Percentiles rank a stretch among this genome's conserved stretches.
phyloP scores from a whole-genome alignment of 768 basidiomycete genomes.

The Naganishia friedmannii region DNA sequence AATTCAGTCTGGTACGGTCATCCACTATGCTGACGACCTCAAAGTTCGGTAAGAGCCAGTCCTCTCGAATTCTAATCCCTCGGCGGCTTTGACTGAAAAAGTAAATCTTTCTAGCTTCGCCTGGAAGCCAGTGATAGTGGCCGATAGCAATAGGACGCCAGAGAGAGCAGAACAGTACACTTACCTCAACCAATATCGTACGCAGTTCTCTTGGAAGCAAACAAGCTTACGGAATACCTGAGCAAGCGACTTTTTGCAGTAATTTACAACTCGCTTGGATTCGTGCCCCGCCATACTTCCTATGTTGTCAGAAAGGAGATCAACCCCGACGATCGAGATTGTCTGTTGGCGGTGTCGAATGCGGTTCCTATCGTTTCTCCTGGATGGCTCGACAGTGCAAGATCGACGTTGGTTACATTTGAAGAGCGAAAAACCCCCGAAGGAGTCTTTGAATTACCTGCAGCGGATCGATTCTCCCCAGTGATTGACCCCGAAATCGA shows the following conservation, averaged over 20 bases:
- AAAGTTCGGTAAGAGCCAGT: constrained; percentile 12
- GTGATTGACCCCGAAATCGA: background rate
- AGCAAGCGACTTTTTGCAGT: background rate
- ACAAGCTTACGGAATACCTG: background rate
- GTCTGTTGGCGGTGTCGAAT: constrained; percentile 17
- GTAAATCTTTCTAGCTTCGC: constrained; percentile 1
- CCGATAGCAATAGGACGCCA: constrained; percentile 22
- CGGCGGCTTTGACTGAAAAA: background rate
- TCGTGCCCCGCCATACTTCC: background rate
- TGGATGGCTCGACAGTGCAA: constrained; percentile 6
- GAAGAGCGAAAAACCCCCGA: background rate
- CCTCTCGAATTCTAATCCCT: background rate
- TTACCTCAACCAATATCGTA: constrained; percentile 1
- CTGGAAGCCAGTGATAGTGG: constrained; percentile 17
- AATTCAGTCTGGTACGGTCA: constrained; percentile 5
- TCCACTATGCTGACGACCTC: constrained; percentile 1
- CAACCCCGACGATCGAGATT: background rate
- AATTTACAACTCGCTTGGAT: constrained; percentile 7
- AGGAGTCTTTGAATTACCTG: constrained; percentile 10
- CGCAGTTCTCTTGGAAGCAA: background rate
- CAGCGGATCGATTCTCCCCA: background rate
- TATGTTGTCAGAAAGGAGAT: background rate
- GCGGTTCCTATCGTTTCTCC: constrained; percentile 11
- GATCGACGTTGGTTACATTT: background rate
- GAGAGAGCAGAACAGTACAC: background rate